These are phyloP conservation scores for Noccaea bulbosa DNA, from an alignment of 345 rosid genomes.

Conservation along the genomic window DNA sequence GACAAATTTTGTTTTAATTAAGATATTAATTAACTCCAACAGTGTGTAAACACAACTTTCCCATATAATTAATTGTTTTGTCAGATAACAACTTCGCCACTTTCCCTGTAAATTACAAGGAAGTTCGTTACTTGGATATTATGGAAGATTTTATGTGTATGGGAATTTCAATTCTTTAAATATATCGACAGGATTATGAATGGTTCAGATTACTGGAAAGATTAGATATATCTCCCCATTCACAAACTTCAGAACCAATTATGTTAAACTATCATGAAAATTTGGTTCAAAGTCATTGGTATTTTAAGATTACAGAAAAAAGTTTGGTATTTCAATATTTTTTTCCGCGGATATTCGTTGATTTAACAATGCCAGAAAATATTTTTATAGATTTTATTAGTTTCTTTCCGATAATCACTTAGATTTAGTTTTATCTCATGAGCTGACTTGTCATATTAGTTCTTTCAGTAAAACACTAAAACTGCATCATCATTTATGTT, in stretches of 20 bases:
- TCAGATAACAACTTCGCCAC: conserved; percentile 1
- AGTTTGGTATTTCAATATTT: too few species aligned
- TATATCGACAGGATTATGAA: too few species aligned
- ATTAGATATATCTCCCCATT: too few species aligned
- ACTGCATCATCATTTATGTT: conserved; percentile 10
- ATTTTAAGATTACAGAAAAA: not conserved
- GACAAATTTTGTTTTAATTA: too few species aligned
- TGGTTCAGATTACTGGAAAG: too few species aligned
- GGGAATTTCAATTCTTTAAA: not conserved
- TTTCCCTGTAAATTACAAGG: conserved; percentile 9
- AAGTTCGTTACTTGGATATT: not conserved
- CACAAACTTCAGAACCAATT: too few species aligned
- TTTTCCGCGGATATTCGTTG: too few species aligned
- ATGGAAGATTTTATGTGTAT: conserved; percentile 9
- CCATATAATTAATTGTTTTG: not conserved
- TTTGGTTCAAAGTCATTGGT: not conserved
- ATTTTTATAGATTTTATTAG: not conserved
- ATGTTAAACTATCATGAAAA: not conserved
- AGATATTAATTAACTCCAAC: not conserved
- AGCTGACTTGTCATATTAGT: not conserved
- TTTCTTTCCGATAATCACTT: not conserved
- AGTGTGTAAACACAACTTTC: conserved; percentile 1
- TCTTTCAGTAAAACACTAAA: conserved; percentile 15
- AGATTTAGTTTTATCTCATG: not conserved
- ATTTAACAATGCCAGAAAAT: not conserved